Evolutionary conservation across 768 basidiomycete genomes (phyloP), one percentile per base, ranked within the genome.

Genomic region (Rhizopogon salebrosus): DNA sequence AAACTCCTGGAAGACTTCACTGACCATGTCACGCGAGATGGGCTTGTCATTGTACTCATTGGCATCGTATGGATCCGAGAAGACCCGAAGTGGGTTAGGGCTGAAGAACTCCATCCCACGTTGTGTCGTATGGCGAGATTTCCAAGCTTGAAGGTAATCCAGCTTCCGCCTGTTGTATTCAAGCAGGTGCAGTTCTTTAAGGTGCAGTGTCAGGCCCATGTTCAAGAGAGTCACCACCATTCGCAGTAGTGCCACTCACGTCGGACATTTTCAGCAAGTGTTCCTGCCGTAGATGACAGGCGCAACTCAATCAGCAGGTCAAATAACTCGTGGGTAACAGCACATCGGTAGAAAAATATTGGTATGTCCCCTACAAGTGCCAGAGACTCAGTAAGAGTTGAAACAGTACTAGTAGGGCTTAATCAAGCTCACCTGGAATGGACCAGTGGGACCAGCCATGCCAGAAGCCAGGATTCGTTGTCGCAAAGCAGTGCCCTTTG

Each of bases 271-370:
- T 67, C 62, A 3, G 56, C 56, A 3, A 66, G 50, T 16, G 53
- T 57, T 1, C 41, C 56, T 6, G 66, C 56, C 3, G 62, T 64
- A 14, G 39, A 49, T 1, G 57, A 56, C 1, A 43, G 60, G 0
- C 60, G 49, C 5, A 68, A 6, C 54, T 66, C 63, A n/a, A 62
- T 41, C 14, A 68, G 59, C 1, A 64, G 23, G 41, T 65, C 54
- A 39, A 56, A 64, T 2, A 68, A 57, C 3, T 66, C 60, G 3
- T 57, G 49, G 0, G 62, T 63, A 3, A 63, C 35, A 1, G 55
- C 60, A 35, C 60, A 63, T 6, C 52, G 46, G 41, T 61, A 46
- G 41, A 58, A 54, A 6, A 64, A 64, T 36, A 52, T 34, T n/a
- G 63, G 63, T 8, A 64, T 41, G 7, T 48, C 57, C 2, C 20